These are phyloP conservation scores for Xylaria grammica DNA, from an alignment of 495 filamentous ascomycete genomes.

Conservation along the genomic window DNA sequence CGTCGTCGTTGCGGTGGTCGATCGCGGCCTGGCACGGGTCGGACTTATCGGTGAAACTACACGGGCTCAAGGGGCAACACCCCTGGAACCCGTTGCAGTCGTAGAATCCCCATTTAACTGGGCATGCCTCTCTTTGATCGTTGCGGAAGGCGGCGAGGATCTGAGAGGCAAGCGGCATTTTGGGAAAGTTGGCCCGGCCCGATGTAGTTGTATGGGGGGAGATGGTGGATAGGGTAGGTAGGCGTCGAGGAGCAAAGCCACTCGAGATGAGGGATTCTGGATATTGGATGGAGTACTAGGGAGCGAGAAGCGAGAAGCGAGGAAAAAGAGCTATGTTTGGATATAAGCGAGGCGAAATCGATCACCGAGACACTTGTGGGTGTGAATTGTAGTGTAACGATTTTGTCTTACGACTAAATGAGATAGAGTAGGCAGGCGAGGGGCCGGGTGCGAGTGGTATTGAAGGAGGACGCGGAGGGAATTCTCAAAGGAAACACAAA, in stretches of 20 bases:
- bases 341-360: too few species aligned
- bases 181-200: too few species aligned
- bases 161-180: neutral
- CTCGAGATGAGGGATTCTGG: too few species aligned
- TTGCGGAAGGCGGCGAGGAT: neutral
- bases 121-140: conserved; percentile 11
- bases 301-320: neutral
- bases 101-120: conserved; percentile 20
- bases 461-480: too few species aligned
- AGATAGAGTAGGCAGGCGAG: too few species aligned
- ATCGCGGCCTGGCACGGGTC: conserved; percentile 12
- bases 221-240: too few species aligned
- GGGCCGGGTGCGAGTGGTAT: too few species aligned
- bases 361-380: neutral
- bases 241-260: too few species aligned
- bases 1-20: neutral
- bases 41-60: neutral
- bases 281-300: too few species aligned
- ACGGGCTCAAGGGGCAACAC: conserved; percentile 34
- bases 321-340: too few species aligned
- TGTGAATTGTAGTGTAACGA: neutral
- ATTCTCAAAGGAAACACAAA: too few species aligned
- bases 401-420: neutral
- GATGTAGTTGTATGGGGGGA: too few species aligned
- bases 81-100: conserved; percentile 26